Evolutionary conservation across 2,329 filamentous ascomycete genomes (phyloP), one percentile per base, ranked within the genome.

Genomic region (Fusarium metavorans): DNA sequence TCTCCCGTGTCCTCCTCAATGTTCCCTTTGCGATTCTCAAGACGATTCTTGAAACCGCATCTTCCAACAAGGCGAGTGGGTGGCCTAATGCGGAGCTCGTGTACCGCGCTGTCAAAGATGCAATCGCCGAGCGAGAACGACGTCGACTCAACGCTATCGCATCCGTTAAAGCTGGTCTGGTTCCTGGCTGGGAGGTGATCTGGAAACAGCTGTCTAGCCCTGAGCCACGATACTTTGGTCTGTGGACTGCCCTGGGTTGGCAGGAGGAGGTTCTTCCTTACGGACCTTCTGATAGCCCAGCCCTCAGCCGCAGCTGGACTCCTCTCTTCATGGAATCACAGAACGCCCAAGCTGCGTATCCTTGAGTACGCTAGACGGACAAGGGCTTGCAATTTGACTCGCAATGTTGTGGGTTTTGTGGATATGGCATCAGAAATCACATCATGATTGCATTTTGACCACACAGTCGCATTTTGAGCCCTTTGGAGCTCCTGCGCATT

Each of bases 1-100:
- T 95, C 6, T 95, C 93, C 0, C 91, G 89, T 32, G 84, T 94
- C 25, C 84, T 95, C 3, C 83, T 94, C 62, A 94, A 93, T 45
- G 83, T 95, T 7, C 93, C 93, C 0, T 93, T 93, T 74, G 84
- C 88, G 16, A 84, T 92, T 32, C 85, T 95, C 27, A 92, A 93
- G 81, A 87, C 87, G 68, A 82, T 94, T 2, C 85, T 95, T 37
- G 92, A 93, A 76, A 90, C 90, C 60, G 73, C 77, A 8, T 86
- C 86, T 30, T 85, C 91, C 10, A 89, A 88, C 48, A 84, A 84
- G 52, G 82, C 84, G 34, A 84, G 84, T n/a, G 87, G 85, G 25
- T 89, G 87, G 85, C 84, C 86, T 30, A 87, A 83, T 43, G 82
- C 83, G 2, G 83, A 87, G 66, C 81, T 86, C 30, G 84, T 88